phyloP scores from a whole-genome alignment of 805 yeast genomes.

The Wickerhamomyces ciferrii region DNA sequence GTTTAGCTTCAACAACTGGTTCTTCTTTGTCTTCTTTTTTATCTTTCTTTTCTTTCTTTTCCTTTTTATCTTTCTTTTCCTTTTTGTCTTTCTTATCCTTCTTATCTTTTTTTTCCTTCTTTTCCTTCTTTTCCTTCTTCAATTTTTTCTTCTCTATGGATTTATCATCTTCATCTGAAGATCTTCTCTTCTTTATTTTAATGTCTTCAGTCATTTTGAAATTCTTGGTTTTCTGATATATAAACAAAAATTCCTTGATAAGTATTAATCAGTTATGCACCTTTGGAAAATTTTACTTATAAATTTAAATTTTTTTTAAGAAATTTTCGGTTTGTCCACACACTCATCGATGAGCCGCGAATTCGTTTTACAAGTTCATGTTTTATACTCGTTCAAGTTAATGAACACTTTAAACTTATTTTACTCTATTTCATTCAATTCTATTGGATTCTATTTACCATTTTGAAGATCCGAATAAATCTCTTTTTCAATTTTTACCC shows the following conservation, averaged over 20 bases:
- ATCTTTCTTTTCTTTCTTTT: conserved; percentile 26
- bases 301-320: conserved; percentile 4
- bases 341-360: conserved; percentile 1
- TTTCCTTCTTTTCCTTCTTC: conserved; percentile 27
- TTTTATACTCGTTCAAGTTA: neutral
- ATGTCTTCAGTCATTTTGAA: conserved; percentile 18
- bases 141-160: conserved; percentile 14
- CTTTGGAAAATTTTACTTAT: neutral
- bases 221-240: too few relatives aligned
- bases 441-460: too few relatives aligned
- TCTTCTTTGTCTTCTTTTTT: conserved; percentile 24
- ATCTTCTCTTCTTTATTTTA: conserved; percentile 21
- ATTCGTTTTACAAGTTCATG: neutral
- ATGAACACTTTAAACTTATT: too few relatives aligned
- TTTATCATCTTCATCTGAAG: conserved; percentile 13
- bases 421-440: too few relatives aligned
- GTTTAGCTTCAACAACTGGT: conserved; percentile 5
- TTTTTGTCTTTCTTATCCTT: conserved; percentile 26
- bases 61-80: conserved; percentile 25
- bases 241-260: neutral
- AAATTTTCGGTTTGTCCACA: neutral
- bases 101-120: conserved; percentile 33
- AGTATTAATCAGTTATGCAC: neutral
- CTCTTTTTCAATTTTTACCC: conserved; percentile 15
- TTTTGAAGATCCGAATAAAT: conserved; percentile 12